A percentile compares a stretch with the other conserved stretches of the same genome.
Evolutionary conservation across 108 stramenopile genomes (phyloP).

Genomic region (Cyclotella choctawhatcheeana): DNA sequence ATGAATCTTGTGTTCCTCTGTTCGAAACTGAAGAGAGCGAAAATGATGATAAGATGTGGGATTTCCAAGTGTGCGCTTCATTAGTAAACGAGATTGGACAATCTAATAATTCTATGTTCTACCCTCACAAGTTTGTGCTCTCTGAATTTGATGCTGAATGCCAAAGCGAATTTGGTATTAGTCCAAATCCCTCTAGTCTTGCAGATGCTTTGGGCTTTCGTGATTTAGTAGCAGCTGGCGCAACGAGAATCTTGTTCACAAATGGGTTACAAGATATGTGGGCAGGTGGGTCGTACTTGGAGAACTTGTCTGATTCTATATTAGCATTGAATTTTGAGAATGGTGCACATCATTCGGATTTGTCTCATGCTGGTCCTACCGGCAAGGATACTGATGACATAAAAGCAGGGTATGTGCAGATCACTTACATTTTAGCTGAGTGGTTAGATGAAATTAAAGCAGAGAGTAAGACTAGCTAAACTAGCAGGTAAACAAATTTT

Average conservation of each 20-base stretch:
- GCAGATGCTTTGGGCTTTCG: slow-evolving; percentile 62
- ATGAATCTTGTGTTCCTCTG: slow-evolving; percentile 65
- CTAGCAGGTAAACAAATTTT: no score
- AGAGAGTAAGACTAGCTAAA: slow-evolving; percentile 7
- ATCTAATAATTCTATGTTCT: slow-evolving; percentile 69
- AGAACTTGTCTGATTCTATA: slow-evolving; percentile 55
- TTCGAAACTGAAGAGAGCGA: slow-evolving; percentile 54
- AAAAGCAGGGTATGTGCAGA: slow-evolving; percentile 52
- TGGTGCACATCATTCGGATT: slow-evolving; percentile 86
- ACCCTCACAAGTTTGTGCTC: slow-evolving; percentile 57
- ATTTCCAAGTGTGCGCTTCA: slow-evolving; percentile 75
- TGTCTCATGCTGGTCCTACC: slow-evolving; percentile 57
- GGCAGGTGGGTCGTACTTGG: slow-evolving; percentile 49
- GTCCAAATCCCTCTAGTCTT: slow-evolving; percentile 57
- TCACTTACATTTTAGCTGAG: slow-evolving; percentile 50
- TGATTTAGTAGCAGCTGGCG: slow-evolving; percentile 49
- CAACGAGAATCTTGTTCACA: slow-evolving; percentile 69
- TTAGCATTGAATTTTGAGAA: slow-evolving; percentile 76
- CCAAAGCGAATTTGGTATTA: slow-evolving; percentile 57
- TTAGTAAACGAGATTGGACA: slow-evolving; percentile 72
- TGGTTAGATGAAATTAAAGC: slow-evolving; percentile 62
- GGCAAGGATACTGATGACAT: slow-evolving; percentile 72
- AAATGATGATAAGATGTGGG: slow-evolving; percentile 71
- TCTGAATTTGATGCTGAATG: slow-evolving; percentile 52
- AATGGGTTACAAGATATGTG: slow-evolving; percentile 77